A percentile compares a stretch with the other conserved stretches of the same genome.
These are phyloP conservation scores for Gentiana macrophylla DNA, from an alignment of 257 asterid species.

Conservation along the genomic window DNA sequence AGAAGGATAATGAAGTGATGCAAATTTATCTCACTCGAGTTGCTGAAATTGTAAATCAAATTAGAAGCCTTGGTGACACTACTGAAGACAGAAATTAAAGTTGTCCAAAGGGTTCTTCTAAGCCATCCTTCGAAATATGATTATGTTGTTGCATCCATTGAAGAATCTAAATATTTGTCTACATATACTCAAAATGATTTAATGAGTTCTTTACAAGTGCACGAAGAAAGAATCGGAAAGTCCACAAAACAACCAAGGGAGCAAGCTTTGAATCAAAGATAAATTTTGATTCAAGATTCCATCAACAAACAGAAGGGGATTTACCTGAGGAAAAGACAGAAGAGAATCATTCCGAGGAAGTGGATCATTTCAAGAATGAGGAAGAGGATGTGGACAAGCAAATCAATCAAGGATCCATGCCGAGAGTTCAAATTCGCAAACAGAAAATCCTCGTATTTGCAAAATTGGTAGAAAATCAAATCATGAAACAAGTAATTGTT, in stretches of 20 bases:
- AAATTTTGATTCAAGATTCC: not conserved
- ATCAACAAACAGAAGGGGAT: not conserved
- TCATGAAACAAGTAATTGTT: too few species aligned
- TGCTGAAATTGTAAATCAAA: not conserved
- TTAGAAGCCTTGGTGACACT: not conserved
- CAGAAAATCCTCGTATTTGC: not conserved
- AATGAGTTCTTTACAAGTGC: not conserved
- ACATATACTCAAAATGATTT: not conserved
- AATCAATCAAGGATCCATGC: too few species aligned
- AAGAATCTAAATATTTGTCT: constrained; percentile 6
- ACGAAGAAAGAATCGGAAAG: not conserved
- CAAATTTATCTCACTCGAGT: too few species aligned
- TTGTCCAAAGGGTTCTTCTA: constrained; percentile 1
- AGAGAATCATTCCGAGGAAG: too few species aligned
- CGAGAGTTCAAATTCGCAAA: too few species aligned
- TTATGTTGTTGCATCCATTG: constrained; percentile 3
- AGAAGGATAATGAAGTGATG: not conserved
- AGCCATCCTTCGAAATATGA: constrained; percentile 2
- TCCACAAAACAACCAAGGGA: not conserved
- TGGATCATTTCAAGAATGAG: not conserved
- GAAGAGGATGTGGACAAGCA: not conserved
- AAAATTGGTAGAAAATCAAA: too few species aligned
- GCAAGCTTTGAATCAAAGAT: not conserved
- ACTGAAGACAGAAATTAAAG: not conserved
- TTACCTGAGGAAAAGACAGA: not conserved